phyloP scores from a whole-genome alignment of 2,329 filamentous ascomycete species.

The Aspergillus glaucus region DNA sequence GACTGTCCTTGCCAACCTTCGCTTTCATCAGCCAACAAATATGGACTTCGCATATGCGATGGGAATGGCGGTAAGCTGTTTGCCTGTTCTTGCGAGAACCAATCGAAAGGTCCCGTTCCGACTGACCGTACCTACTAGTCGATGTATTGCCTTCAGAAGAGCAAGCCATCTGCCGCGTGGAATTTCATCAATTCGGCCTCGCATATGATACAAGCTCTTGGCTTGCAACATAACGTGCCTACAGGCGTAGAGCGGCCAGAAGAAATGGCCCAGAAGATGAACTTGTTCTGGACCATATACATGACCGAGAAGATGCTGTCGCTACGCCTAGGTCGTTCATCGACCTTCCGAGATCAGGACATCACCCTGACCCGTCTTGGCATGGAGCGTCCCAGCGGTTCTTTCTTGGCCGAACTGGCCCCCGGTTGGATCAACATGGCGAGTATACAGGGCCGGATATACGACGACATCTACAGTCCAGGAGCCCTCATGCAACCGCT shows the following conservation, averaged over 20 bases:
- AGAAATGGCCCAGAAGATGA: neutral
- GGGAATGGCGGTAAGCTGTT: constrained; percentile 9
- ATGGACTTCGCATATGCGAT: constrained; percentile 7
- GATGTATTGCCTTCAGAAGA: neutral
- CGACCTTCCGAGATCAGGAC: constrained; percentile 8
- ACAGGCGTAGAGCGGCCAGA: neutral
- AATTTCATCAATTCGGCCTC: constrained; percentile 8
- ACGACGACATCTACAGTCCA: constrained; percentile 10
- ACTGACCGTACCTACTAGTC: neutral
- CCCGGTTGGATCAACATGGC: constrained; percentile 7
- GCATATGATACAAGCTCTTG: constrained; percentile 6
- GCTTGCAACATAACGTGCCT: constrained; percentile 4
- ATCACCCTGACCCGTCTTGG: constrained; percentile 2
- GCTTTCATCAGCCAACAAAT: constrained; percentile 4
- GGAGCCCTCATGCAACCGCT: constrained; percentile 8
- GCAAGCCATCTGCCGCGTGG: constrained; percentile 5
- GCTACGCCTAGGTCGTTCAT: constrained; percentile 7
- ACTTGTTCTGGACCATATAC: constrained; percentile 7
- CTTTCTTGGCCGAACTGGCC: constrained; percentile 2
- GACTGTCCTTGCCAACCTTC: constrained; percentile 7
- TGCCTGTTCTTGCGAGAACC: neutral
- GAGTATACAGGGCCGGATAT: constrained; percentile 8
- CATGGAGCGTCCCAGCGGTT: neutral
- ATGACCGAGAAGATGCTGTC: constrained; percentile 6
- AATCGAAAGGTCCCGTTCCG: neutral